Percentiles rank a stretch among this genome's conserved stretches.
phyloP scores from a whole-genome alignment of 768 basidiomycete genomes.

The Mycena capillaripes region DNA sequence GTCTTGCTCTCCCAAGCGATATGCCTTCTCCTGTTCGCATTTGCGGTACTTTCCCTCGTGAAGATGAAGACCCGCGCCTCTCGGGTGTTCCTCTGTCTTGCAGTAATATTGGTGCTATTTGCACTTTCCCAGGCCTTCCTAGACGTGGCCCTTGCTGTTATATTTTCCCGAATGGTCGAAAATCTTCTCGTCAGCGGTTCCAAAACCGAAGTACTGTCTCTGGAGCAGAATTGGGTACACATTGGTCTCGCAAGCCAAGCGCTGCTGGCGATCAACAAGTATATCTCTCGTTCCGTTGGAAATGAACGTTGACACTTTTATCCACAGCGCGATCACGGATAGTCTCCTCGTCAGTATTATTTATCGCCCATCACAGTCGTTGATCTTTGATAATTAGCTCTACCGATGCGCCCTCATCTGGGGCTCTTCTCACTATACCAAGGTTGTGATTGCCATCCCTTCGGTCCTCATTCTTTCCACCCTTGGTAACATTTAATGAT shows the following conservation, averaged over 20 bases:
- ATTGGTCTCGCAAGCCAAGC: not conserved
- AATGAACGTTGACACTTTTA: no score
- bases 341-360: not conserved
- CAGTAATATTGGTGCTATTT: not conserved
- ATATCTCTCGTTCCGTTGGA: not conserved
- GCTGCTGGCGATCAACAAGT: not conserved
- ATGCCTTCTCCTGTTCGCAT: conserved; percentile 13
- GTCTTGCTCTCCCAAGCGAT: not conserved
- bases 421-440: not conserved
- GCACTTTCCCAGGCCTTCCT: not conserved
- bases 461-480: not conserved
- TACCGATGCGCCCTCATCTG: conserved; percentile 8
- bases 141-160: not conserved
- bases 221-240: not conserved
- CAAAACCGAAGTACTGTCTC: not conserved
- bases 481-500: not conserved
- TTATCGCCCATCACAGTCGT: no score
- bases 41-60: not conserved
- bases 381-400: not conserved
- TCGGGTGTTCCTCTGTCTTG: not conserved
- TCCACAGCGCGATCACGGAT: not conserved
- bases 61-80: not conserved
- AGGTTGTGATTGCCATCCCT: not conserved
- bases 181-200: not conserved
- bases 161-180: not conserved